These are phyloP conservation scores for Eutrema heterophyllum DNA, from an alignment of 345 rosid species.

Conservation along the genomic window DNA sequence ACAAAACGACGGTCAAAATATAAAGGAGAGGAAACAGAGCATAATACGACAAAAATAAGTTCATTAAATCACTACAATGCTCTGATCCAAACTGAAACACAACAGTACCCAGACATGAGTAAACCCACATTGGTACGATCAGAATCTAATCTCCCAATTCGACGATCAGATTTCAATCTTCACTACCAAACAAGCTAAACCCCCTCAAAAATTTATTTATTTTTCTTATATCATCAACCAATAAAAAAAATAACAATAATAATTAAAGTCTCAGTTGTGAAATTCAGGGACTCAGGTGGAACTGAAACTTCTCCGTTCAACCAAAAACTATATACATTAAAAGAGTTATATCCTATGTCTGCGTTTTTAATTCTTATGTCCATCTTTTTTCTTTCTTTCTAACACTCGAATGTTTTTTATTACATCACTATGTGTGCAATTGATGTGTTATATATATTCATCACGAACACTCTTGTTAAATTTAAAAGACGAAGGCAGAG, in stretches of 20 bases:
- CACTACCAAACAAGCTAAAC: slow-evolving; percentile 16
- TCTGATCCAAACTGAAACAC: slow-evolving; percentile 39
- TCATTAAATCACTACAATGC: slow-evolving; percentile 41
- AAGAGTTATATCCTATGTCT: slow-evolving; percentile 31
- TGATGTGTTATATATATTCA: not conserved
- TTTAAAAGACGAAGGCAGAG: not conserved
- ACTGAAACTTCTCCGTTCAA: slow-evolving; percentile 35
- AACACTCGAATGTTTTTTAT: not conserved
- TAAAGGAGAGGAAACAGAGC: slow-evolving; percentile 14
- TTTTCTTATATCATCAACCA: not conserved
- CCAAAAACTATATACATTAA: slow-evolving; percentile 32
- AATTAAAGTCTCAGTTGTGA: slow-evolving; percentile 33
- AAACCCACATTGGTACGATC: slow-evolving; percentile 34
- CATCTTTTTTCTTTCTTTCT: not conserved
- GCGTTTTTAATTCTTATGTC: slow-evolving; percentile 11
- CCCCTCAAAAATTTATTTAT: not conserved
- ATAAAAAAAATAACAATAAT: not conserved
- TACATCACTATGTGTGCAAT: not conserved
- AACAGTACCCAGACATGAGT: slow-evolving; percentile 30
- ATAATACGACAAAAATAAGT: slow-evolving; percentile 32
- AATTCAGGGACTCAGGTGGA: slow-evolving; percentile 37
- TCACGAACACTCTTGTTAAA: no score
- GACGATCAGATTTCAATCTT: slow-evolving; percentile 37
- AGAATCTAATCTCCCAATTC: slow-evolving; percentile 31
- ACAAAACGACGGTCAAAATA: slow-evolving; percentile 37